Conservation (phyloP, 768 basidiomycete species). For the Trametes cinnabarina region DNA sequence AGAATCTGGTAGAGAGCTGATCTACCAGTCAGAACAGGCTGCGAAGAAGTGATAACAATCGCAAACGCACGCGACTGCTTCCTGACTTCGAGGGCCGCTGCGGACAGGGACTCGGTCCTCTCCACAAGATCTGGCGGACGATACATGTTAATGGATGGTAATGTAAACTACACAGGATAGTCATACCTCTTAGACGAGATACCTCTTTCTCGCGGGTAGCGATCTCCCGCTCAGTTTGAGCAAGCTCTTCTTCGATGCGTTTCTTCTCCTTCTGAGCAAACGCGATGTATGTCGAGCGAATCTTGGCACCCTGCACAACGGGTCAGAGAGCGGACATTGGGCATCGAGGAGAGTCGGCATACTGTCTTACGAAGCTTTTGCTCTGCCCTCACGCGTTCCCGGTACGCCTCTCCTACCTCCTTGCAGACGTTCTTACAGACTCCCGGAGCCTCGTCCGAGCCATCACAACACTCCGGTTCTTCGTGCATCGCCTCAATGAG, state of each 20-base stretch:
- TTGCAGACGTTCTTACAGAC: constrained; percentile 77
- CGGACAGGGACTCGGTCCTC: constrained; percentile 71
- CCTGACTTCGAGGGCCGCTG: constrained; percentile 79
- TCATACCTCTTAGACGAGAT: constrained; percentile 64
- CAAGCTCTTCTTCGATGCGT: constrained; percentile 66
- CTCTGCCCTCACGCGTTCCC: constrained; percentile 68
- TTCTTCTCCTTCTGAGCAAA: constrained; percentile 89
- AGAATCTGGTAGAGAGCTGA: constrained; percentile 82
- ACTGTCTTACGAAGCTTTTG: constrained; percentile 80
- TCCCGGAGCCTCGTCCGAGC: constrained; percentile 85
- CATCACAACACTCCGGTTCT: constrained; percentile 96
- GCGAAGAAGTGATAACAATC: neutral
- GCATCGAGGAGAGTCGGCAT: constrained; percentile 23
- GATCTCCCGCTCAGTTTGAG: constrained; percentile 57
- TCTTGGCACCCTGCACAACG: constrained; percentile 74
- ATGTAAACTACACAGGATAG: neutral
- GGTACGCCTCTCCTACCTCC: constrained; percentile 68
- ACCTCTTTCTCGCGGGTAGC: constrained; percentile 66
- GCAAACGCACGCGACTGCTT: constrained; percentile 74
- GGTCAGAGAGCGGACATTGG: neutral
- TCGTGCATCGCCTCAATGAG: neutral
- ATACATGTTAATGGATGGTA: neutral
- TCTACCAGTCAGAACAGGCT: neutral
- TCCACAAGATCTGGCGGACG: constrained; percentile 65
- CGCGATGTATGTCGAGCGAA: constrained; percentile 82